Evolutionary conservation across 208 protist species (phyloP), one percentile per base, ranked within the genome.

Genomic region (Leishmania guyanensis): DNA sequence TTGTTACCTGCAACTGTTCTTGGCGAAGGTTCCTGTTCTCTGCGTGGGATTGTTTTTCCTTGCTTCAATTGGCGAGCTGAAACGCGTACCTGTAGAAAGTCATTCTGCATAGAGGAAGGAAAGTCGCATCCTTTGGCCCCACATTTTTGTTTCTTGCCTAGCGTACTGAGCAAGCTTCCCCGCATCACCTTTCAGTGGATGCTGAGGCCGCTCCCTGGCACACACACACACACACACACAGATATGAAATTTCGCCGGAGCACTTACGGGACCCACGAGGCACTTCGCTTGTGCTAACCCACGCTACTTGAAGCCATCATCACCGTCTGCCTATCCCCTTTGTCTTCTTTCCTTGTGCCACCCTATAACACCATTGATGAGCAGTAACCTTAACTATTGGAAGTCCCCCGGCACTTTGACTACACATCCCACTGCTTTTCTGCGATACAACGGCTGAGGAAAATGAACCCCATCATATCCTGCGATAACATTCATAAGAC

Each of bases 401-500:
- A 46, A 33, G 22, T 12, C 0, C 33, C 9, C 10, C 16, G 12
- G 4, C 14, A 1, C n/a, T 4, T 50, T 73, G 22, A 53, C 14
- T 50, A 29, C 68, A 8, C 9, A 12, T 12, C 46, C 68, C 39
- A 16, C 10, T 53, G 20, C 43, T 29, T 20, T 73, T 26, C 14
- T 26, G 4, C 46, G 5, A n/a, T 53, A 73, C 36, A 53, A 17
- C 6, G 14, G 9, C 5, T 14, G 50, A 79, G 9, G 53, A 51
- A 46, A 64, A 84, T 83, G 84, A 39, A 84, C 0, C 62, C 84
- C 22, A 87, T 99, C 33, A 85, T 98, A 9, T 89, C 89, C 20
- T 95, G 98, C 81, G 95, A 99, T 51, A 99, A 99, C 84, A 93
- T 99, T 76, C 98, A 99, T 86, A 99, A 99, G 84, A 99, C 98